Base-by-base conservation (phyloP, 192 early-diverging fungal species). In the Dispira parvispora region DNA sequence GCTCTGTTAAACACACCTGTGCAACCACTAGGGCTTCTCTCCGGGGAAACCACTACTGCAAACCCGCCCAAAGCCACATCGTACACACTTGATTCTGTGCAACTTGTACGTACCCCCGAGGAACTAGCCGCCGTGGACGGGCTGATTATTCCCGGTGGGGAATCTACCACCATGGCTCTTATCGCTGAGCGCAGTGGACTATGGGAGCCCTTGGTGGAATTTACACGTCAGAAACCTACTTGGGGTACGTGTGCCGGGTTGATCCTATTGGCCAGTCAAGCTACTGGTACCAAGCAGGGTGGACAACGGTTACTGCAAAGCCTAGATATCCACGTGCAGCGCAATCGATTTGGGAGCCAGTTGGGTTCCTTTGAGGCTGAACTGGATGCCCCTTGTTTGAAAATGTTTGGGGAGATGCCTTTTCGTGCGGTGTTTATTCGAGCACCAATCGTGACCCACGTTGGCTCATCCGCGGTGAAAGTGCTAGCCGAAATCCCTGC, bases 171-270 rank as follows among this genome's bases (percentile, higher is more conserved):
- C 9, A 98, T 98, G 72, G 89, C 92, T 12, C 76, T 96, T 43
- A 81, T 95, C 49, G 92, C 92, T 13, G 92, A 95, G 66, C 82
- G 91, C 46, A 82, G 80, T 32, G 88, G 86, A 1, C 70, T 94
- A 62, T 68, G 88, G 63, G 86, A 95, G 16, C 78, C 80, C 21
- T 76, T 98, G 57, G 76, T 82, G 55, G 74, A 77, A 32, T 98
- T 87, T 80, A 87, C 90, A 26, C 79, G 78, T 54, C 69, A 66
- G 38, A 80, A 84, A 75, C 80, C 92, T 57, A 87, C 88, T 65
- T 81, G 91, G 91, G 95, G 95, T 20, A 96, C 93, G 32, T 98
- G 95, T 68, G 95, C 95, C 18, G 95, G 95, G 42, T 77, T 98
- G 80, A 96, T 98, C 54, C 77, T 98, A 62, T 79, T 98, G 45